Percentiles rank a stretch among this genome's conserved stretches.
phyloP scores from a whole-genome alignment of 225 moss, liverwort and hornwort species.

The Bryum argenteum region DNA sequence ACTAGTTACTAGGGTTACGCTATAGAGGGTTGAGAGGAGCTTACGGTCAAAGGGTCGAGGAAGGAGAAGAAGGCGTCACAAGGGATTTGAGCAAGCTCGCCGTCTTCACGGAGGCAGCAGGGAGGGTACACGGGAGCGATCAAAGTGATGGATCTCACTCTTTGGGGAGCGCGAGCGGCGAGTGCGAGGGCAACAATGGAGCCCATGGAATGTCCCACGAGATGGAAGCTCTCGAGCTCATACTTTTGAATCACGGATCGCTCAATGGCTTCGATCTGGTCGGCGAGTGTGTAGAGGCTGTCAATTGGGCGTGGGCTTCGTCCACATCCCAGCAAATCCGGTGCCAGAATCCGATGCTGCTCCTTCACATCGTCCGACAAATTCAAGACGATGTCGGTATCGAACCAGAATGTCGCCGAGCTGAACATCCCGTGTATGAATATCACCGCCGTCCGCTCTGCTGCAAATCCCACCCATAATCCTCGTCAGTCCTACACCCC shows the following conservation, averaged over 20 bases:
- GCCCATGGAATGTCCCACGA: constrained; percentile 81
- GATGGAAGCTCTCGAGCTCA: constrained; percentile 56
- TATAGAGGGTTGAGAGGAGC: background rate
- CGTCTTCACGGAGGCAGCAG: constrained; percentile 50
- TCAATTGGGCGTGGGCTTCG: constrained; percentile 69
- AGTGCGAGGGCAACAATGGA: constrained; percentile 58
- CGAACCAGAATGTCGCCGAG: constrained; percentile 77
- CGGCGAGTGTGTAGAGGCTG: constrained; percentile 56
- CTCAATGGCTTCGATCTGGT: constrained; percentile 72
- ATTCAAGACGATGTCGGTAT: constrained; percentile 45
- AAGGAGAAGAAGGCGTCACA: constrained; percentile 62
- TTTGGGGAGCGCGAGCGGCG: constrained; percentile 61
- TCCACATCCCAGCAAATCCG: constrained; percentile 70
- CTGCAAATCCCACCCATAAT: constrained; percentile 12
- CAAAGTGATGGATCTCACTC: constrained; percentile 63
- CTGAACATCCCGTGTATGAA: constrained; percentile 81
- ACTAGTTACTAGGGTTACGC: no score
- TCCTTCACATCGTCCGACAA: constrained; percentile 40
- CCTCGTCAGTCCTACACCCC: background rate
- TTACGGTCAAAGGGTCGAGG: constrained; percentile 60
- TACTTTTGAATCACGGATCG: constrained; percentile 55
- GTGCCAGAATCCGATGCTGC: constrained; percentile 54
- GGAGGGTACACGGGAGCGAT: constrained; percentile 74
- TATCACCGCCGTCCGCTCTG: constrained; percentile 56
- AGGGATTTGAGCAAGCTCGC: constrained; percentile 53